These are phyloP conservation scores for Hyaloperonospora brassicae DNA, from an alignment of 352 stramenopile genomes.

Conservation along the genomic window DNA sequence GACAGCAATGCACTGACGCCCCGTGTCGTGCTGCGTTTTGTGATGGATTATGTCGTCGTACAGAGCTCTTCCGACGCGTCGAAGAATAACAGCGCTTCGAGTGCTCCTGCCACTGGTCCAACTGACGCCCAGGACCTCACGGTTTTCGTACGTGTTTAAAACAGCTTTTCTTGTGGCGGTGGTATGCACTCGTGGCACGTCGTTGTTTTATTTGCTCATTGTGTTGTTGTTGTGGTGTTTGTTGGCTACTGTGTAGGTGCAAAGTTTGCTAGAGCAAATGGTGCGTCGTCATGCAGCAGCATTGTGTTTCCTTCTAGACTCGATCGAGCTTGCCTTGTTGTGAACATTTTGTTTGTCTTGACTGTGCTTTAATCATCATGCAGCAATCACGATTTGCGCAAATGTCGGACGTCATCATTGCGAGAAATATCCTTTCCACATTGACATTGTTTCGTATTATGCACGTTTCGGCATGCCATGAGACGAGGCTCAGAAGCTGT, in stretches of 20 bases:
- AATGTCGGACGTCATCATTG: slow-evolving; percentile 86
- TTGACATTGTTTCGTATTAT: not conserved
- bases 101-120: slow-evolving; percentile 12
- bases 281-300: slow-evolving; percentile 14
- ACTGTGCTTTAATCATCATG: slow-evolving; percentile 1
- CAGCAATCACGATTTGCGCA: slow-evolving; percentile 86
- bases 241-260: slow-evolving; percentile 27
- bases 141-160: slow-evolving; percentile 42
- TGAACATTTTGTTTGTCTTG: not conserved
- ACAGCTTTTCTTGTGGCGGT: not conserved
- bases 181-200: not conserved
- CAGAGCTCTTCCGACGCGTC: slow-evolving; percentile 19
- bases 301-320: no score
- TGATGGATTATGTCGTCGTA: no score
- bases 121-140: slow-evolving; percentile 57
- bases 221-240: slow-evolving; percentile 1
- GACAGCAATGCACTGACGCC: no score
- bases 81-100: slow-evolving; percentile 28
- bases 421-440: slow-evolving; percentile 69
- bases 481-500: not conserved
- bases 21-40: no score
- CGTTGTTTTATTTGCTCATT: not conserved
- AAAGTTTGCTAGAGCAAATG: slow-evolving; percentile 73
- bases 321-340: not conserved
- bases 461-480: not conserved